Evolutionary conservation across 257 asterid genomes (phyloP).

Genomic region (Ligustrum vulgare): DNA sequence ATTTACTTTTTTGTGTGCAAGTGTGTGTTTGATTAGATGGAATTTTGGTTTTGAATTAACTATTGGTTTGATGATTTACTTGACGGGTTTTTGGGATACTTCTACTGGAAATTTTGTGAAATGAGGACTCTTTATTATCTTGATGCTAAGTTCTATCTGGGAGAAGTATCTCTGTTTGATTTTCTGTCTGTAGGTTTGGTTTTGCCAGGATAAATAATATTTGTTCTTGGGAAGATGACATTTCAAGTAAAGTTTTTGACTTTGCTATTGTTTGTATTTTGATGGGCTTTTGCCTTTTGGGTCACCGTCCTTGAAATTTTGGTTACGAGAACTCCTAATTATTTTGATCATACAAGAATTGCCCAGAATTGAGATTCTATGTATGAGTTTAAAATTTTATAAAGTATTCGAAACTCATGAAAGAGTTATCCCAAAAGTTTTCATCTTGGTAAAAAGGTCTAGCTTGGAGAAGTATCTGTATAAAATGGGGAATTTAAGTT

Average conservation of each 20-base stretch:
- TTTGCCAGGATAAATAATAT: too few relatives aligned
- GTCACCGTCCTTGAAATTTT: too few relatives aligned
- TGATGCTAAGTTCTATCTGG: conserved; percentile 8
- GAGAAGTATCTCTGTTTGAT: conserved; percentile 3
- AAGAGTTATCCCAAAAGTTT: conserved; percentile 20
- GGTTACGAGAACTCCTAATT: too few relatives aligned
- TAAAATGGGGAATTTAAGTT: neutral
- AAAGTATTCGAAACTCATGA: conserved; percentile 21
- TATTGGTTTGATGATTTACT: neutral
- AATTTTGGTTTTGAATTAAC: neutral
- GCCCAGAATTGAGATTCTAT: too few relatives aligned
- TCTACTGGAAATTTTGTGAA: conserved; percentile 3
- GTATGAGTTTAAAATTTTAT: neutral
- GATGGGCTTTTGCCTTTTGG: too few relatives aligned
- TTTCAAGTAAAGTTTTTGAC: too few relatives aligned
- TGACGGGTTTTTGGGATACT: neutral
- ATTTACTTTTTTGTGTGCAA: neutral
- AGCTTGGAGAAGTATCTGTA: too few relatives aligned
- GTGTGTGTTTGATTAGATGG: neutral
- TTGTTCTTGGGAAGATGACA: too few relatives aligned
- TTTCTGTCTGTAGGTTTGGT: too few relatives aligned
- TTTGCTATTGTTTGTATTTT: too few relatives aligned
- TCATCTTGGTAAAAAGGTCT: neutral
- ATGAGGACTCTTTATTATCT: conserved; percentile 9
- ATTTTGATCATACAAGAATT: too few relatives aligned